Percentiles rank a stretch among this genome's conserved stretches.
Evolutionary conservation across 352 stramenopile genomes (phyloP).

Genomic region (Phytophthora meadii): DNA sequence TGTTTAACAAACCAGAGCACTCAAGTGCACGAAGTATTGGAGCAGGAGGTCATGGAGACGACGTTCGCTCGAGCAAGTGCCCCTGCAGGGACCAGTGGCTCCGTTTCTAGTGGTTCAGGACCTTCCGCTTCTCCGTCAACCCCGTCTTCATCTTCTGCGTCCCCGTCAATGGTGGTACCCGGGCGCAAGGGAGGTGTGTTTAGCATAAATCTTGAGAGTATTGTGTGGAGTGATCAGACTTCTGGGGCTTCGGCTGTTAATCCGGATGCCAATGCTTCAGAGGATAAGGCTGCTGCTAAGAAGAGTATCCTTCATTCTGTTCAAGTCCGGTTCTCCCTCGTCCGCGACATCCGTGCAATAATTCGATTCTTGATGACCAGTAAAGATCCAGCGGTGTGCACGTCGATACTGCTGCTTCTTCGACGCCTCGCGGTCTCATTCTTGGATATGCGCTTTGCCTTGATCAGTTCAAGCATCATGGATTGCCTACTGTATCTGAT

Average conservation of each 20-base stretch:
- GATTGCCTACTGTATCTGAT: slow-evolving; percentile 77
- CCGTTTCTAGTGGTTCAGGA: slow-evolving; percentile 21
- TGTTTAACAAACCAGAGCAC: slow-evolving; percentile 83
- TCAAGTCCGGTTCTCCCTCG: slow-evolving; percentile 76
- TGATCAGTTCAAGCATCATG: slow-evolving; percentile 81
- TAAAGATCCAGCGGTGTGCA: slow-evolving; percentile 55
- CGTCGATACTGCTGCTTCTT: slow-evolving; percentile 63
- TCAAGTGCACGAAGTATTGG: slow-evolving; percentile 65
- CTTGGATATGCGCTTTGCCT: slow-evolving; percentile 73
- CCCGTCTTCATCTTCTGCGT: slow-evolving; percentile 27
- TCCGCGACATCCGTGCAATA: slow-evolving; percentile 71
- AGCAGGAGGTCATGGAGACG: slow-evolving; percentile 76
- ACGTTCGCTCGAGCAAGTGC: slow-evolving; percentile 60
- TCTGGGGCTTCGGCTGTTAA: slow-evolving; percentile 13
- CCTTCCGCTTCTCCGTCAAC: slow-evolving; percentile 20
- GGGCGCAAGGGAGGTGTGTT: slow-evolving; percentile 71
- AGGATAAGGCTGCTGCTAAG: slow-evolving; percentile 31
- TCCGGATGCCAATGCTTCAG: slow-evolving; percentile 19
- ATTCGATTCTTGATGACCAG: slow-evolving; percentile 71
- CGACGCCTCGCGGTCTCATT: slow-evolving; percentile 71
- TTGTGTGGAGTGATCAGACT: slow-evolving; percentile 83
- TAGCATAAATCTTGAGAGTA: slow-evolving; percentile 78
- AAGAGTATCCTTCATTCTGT: slow-evolving; percentile 52
- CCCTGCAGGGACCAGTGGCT: slow-evolving; percentile 17
- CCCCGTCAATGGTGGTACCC: slow-evolving; percentile 28